Base-by-base conservation (phyloP, 768 basidiomycete genomes). In the Podaxis mareebaensis region DNA sequence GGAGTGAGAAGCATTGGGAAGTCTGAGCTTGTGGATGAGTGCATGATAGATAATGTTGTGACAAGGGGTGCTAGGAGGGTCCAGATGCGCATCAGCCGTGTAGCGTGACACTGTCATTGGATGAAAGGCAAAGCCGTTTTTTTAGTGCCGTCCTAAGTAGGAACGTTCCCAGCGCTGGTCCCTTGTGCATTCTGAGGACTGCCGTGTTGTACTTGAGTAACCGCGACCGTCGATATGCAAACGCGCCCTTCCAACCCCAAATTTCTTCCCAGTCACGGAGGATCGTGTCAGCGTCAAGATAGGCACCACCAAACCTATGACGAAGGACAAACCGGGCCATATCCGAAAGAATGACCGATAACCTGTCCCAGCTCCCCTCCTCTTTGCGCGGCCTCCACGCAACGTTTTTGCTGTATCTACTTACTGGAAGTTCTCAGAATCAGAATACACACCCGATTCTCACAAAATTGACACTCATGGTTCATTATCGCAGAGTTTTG, bases 311-410 rank as follows among this genome's bases (percentile, higher is more conserved):
- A 71, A 92, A 97, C 6, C 93, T 90, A 73, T 97, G 93, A 59
- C 92, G 93, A 11, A 98, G 82, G 55, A 97, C 87, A 77, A 97
- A 98, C n/a, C 96, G 90, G 22, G 93, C 96, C 90, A 96, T 93
- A 74, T 26, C 26, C 26, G 26, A 26, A 26, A 26, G 26, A 26
- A 26, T 97, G 72, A 96, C 93, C 12, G 92, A 93, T 39, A 96
- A 80, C 30, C 93, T 84, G 74, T 98, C 95, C 1, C 28, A 30
- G 28, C 28, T 7, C 28, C 28, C 28, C 28, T 30, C 28, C 28
- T 30, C 28, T 30, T 30, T 30, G 28, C 28, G 7, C 0, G 6
- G 5, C 28, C 28, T 1, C 28, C 28, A 30, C 7, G 28, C 28
- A 30, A 30, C 5, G 28, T 6, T 30, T 30, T 30, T 30, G 28